Evolutionary conservation across 164 flowering plant genomes (phyloP), one percentile per base, ranked within the genome.

Genomic region (Tetracentron sinense): DNA sequence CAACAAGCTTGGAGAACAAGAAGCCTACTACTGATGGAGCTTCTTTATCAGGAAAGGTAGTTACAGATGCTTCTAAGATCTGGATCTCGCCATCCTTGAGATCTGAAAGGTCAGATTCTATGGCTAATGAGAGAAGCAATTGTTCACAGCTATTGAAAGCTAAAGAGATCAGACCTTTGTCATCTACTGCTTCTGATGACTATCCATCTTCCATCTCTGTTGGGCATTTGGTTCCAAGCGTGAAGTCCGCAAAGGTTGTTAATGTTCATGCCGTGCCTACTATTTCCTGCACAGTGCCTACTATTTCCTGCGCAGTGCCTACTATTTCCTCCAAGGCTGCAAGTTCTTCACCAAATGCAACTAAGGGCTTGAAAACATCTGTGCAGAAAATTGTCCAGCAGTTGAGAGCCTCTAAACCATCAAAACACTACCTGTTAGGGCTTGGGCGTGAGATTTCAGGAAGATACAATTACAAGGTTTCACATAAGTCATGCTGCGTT

Each of bases 381-480:
- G 65, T 81, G 63, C 54, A 56, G 73, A 93, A 85, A 72, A 92
- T 77, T 60, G 85, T 83, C 63, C 94, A 85, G 66, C 85, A 83
- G 58, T 69, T 83, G 47, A 82, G 58, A 72, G 71, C 70, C 42
- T 72, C 90, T 30, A 87, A 80, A 62, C 65, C 64, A 30, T 72
- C 82, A 35, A 81, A 81, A 56, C 72, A 69, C 22, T 22, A 62
- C 53, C 58, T 71, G 17, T 29, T 35, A 22, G 68, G 58, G 29
- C 60, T 23, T 65, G 85, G 72, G n/a, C n/a, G n/a, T n/a, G n/a
- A n/a, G n/a, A n/a, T n/a, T n/a, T n/a, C n/a, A n/a, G n/a, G n/a
- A n/a, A n/a, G n/a, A n/a, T n/a, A n/a, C n/a, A n/a, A n/a, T n/a
- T n/a, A n/a, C n/a, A n/a, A n/a, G n/a, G n/a, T n/a, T n/a, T n/a